phyloP scores from a whole-genome alignment of 2,329 filamentous ascomycete species.

The Hypoxylon sp. region DNA sequence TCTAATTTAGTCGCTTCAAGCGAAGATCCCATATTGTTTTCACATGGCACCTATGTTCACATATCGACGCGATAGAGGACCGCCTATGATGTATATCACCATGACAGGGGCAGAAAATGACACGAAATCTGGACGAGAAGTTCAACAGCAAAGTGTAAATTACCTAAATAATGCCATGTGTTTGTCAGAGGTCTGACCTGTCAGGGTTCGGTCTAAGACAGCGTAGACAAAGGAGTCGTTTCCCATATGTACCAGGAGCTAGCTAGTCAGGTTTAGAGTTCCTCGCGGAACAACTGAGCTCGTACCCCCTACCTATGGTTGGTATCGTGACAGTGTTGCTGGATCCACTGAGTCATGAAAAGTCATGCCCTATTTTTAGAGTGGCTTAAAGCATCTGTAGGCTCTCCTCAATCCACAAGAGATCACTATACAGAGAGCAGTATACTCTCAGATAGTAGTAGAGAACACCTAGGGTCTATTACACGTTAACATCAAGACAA shows the following conservation, averaged over 20 bases:
- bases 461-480: neutral
- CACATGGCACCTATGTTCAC: neutral
- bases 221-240: too few species aligned
- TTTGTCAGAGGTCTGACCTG: too few species aligned
- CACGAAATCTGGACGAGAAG: neutral
- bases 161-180: too few species aligned
- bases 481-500: neutral
- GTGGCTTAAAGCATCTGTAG: neutral
- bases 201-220: too few species aligned
- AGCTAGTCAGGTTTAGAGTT: too few species aligned
- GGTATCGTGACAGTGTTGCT: too few species aligned
- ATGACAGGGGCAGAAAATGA: neutral
- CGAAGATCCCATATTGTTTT: neutral
- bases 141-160: neutral
- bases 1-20: neutral
- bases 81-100: neutral
- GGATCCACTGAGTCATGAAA: neutral
- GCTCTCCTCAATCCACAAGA: neutral
- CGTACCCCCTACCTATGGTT: too few species aligned
- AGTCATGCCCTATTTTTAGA: neutral
- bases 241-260: too few species aligned
- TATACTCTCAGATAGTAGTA: neutral
- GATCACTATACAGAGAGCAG: neutral
- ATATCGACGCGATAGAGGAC: neutral
- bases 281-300: too few species aligned